Base-by-base conservation (phyloP, 2,329 filamentous ascomycete genomes). In the Fusarium illudens region DNA sequence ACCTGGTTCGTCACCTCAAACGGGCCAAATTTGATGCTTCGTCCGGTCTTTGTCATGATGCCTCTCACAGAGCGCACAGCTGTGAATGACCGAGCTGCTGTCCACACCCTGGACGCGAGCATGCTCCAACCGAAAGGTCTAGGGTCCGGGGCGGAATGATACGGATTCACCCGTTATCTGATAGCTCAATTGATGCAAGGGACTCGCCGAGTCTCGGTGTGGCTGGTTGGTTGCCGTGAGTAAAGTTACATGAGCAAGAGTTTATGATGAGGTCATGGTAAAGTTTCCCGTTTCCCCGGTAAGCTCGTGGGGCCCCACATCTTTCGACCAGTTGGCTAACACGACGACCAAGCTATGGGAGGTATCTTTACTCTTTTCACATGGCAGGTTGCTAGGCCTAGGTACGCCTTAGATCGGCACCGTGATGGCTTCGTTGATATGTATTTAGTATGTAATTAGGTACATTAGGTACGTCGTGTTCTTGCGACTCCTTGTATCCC, bases 1-100 rank as follows among this genome's bases (percentile, higher is more conserved):
- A 92, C 91, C 82, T 94, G 92, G 17, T 87, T 83, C 12, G 92
- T 92, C 57, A 96, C 91, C 61, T 92, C 83, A 75, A 92, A 94
- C 9, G 89, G 86, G 13, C 93, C 92, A 75, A 96, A 96, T 75
- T 88, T 84, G 71, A 95, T 77, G 22, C 30, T 60, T 51, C 58
- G 65, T 5, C 62, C 73, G 29, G 77, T 72, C 17, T 71, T 70
- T 48, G 76, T 74, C 76, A 79, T 80, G 70, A 71, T 70, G 62
- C 57, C 44, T 62, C 69, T 70, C 42, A 64, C 20, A 37, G 57
- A 58, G 25, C 44, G 50, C 50, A 57, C 46, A 15, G 64, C 36
- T 52, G 50, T 37, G 42, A 58, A 65, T 63, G 51, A 44, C 56
- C 54, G 58, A 32, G 61, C 49, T 30, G 60, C 39, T 19, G 46